Conservation (phyloP, 2,329 filamentous ascomycete genomes). For the Nannizzia gypsea region DNA sequence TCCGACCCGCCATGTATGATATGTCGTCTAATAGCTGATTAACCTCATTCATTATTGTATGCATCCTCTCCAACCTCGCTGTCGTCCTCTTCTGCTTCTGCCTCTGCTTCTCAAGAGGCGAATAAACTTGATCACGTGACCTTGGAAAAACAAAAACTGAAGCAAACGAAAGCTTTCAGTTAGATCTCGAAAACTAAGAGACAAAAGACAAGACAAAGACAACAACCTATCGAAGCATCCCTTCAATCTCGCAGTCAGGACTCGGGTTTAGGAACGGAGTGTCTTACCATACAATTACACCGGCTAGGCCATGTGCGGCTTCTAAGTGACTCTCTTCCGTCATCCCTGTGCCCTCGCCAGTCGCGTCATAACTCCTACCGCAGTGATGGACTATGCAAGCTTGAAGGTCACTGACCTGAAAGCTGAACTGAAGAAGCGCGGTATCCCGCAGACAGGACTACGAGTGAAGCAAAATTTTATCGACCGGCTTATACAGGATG, state of each 20-base stretch:
- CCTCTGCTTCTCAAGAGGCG: not conserved
- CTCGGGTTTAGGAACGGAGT: not conserved
- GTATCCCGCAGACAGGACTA: slow-evolving; percentile 56
- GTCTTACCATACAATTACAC: not conserved
- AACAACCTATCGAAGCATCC: not conserved
- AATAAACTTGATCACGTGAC: not conserved
- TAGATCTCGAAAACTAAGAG: not conserved
- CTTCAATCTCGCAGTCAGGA: not conserved
- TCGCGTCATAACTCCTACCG: not conserved
- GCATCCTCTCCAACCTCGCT: not conserved
- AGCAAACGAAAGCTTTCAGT: not conserved
- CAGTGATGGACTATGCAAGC: slow-evolving; percentile 44
- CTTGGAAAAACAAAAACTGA: not conserved
- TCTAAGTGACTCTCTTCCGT: not conserved
- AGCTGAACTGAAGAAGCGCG: slow-evolving; percentile 59
- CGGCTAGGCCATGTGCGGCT: not conserved
- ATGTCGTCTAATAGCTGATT: not conserved
- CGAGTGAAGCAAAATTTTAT: slow-evolving; percentile 56
- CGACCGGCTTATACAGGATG: slow-evolving; percentile 44
- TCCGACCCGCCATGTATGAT: not conserved
- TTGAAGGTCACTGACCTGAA: slow-evolving; percentile 66
- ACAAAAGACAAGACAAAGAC: not conserved
- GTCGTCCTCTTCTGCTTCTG: not conserved
- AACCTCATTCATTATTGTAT: not conserved
- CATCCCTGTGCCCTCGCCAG: not conserved